Percentiles rank a stretch among this genome's conserved stretches.
Conservation (phyloP, 2,329 filamentous ascomycete species). For the Conoideocrella luteorostrata region DNA sequence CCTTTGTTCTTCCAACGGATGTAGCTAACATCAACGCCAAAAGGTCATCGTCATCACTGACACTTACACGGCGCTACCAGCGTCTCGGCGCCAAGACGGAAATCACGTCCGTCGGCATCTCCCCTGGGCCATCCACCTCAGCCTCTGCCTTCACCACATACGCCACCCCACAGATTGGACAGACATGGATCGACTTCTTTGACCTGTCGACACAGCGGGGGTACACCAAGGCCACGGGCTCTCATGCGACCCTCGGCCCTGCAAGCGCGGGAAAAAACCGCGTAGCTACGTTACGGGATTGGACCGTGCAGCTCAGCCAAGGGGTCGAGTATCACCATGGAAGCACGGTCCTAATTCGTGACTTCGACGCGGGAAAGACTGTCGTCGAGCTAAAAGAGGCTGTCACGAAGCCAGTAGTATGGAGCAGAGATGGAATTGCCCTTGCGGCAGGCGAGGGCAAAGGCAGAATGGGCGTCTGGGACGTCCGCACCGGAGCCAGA, state of each 20-base stretch:
- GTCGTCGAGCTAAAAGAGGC: conserved; percentile 25
- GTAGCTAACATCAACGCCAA: too few species aligned
- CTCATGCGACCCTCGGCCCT: conserved; percentile 22
- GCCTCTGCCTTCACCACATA: conserved; percentile 24
- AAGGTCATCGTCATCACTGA: conserved; percentile 11
- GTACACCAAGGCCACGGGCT: conserved; percentile 25
- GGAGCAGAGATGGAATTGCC: conserved; percentile 24
- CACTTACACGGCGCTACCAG: conserved; percentile 20
- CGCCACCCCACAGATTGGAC: conserved; percentile 20
- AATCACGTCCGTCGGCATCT: conserved; percentile 26
- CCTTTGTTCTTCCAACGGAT: neutral
- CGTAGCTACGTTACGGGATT: conserved; percentile 25
- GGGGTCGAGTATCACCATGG: conserved; percentile 25
- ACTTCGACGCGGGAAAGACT: conserved; percentile 24
- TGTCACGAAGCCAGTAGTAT: conserved; percentile 22
- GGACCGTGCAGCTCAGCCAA: conserved; percentile 22
- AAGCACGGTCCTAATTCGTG: conserved; percentile 24
- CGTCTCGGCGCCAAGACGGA: conserved; percentile 23
- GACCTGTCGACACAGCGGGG: conserved; percentile 19
- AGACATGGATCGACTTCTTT: conserved; percentile 32
- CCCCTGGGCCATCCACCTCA: conserved; percentile 13
- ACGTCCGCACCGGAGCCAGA: conserved; percentile 20
- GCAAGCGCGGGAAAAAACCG: conserved; percentile 8
- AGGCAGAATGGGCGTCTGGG: conserved; percentile 26
- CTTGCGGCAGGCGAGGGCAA: conserved; percentile 24